Base-by-base conservation (phyloP, 1,139 yeast species). In the Taphrina deformans region DNA sequence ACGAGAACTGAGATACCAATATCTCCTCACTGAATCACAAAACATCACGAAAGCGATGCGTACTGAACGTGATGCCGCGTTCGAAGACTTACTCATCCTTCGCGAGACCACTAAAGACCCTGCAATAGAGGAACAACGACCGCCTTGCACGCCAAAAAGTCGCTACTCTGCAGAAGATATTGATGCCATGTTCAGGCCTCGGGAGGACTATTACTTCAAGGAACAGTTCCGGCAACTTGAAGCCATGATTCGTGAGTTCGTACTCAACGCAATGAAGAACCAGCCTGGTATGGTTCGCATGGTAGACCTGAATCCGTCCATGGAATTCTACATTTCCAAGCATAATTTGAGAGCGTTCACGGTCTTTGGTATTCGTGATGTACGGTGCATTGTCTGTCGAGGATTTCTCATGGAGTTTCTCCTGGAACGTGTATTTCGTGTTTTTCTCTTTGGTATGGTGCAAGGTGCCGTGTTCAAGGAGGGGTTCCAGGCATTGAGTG, bases 291-390 rank as follows among this genome's bases (percentile, higher is more conserved):
- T 40, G 27, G 24, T 59, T 24, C 48, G 50, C 7, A 24, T 29
- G 16, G 38, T 29, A 6, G 50, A 40, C 27, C 56, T 59, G 23
- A 35, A 48, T 14, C 51, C 55, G 3, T 33, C 51, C 26, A 26
- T 59, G 26, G 56, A 40, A 4, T 38, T 50, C 31, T 59, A 59
- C 50, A 40, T 48, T 29, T 16, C 24, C 23, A 40, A 44, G 12
- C 63, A 59, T 41, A 44, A 52, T 6, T 50, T 59, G 24, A 26
- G 33, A 7, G 29, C 29, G 12, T 16, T 50, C 18, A 59, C 63
- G 6, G 56, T 59, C 33, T 59, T 59, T 50, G 63, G 63, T 5
- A 40, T 59, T n/a, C 63, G 63, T 29, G 63, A 59, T 29, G 35
- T 59, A 16, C 55, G 63, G 16, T 59, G 63, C 41, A 59, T 59